These are phyloP conservation scores for Golovinomyces cichoracearum DNA, from an alignment of 2,329 filamentous ascomycete genomes.

Conservation along the genomic window DNA sequence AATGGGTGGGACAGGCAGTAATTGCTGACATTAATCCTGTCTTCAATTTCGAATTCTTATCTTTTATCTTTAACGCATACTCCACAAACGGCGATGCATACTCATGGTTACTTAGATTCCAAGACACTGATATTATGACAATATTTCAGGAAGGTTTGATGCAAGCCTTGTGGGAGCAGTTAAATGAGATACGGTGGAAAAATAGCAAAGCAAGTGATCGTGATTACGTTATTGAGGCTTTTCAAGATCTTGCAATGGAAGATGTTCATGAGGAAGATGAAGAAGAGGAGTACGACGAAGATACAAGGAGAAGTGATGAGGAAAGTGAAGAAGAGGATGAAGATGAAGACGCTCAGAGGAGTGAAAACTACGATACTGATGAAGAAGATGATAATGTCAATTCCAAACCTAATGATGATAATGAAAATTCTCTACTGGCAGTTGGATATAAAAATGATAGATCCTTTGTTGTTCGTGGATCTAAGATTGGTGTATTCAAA, in stretches of 20 bases:
- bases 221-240: slow-evolving; percentile 85
- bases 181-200: slow-evolving; percentile 81
- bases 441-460: slow-evolving; percentile 94
- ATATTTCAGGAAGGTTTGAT: slow-evolving; percentile 82
- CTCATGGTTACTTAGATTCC: slow-evolving; percentile 87
- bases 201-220: slow-evolving; percentile 81
- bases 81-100: slow-evolving; percentile 66
- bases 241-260: slow-evolving; percentile 82
- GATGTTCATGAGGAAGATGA: slow-evolving; percentile 34
- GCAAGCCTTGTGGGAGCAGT: slow-evolving; percentile 86
- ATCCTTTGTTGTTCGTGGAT: slow-evolving; percentile 87
- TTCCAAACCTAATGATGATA: slow-evolving; percentile 43
- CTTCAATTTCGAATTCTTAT: slow-evolving; percentile 97
- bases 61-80: slow-evolving; percentile 98
- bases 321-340: slow-evolving; percentile 37
- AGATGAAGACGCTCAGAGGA: slow-evolving; percentile 34
- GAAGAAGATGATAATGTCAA: slow-evolving; percentile 59
- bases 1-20: slow-evolving; percentile 70
- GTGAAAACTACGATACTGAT: slow-evolving; percentile 48
- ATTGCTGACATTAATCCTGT: slow-evolving; percentile 86
- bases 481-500: slow-evolving; percentile 97
- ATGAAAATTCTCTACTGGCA: slow-evolving; percentile 77
- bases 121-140: slow-evolving; percentile 54
- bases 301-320: slow-evolving; percentile 47
- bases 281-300: slow-evolving; percentile 21